Conservation (phyloP, 768 basidiomycete genomes). For the Tubosaeta sp. region DNA sequence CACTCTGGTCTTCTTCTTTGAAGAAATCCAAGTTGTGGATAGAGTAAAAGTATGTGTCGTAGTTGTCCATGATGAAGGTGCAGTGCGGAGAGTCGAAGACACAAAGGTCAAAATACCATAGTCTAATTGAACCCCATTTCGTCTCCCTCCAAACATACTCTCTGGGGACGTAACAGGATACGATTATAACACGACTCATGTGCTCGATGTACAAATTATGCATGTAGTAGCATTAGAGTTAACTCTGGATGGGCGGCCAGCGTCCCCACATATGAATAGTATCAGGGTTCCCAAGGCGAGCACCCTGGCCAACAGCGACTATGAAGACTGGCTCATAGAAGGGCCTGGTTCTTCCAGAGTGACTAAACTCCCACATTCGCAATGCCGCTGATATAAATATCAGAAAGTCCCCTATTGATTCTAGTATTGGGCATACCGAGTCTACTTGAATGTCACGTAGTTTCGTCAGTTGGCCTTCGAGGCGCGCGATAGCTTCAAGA, state of each 20-base stretch:
- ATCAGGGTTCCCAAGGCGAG: no score
- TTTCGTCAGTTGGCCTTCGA: slow-evolving; percentile 7
- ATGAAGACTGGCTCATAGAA: background rate
- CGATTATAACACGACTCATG: no score
- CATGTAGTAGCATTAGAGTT: no score
- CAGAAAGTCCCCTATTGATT: background rate
- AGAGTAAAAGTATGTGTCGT: slow-evolving; percentile 20
- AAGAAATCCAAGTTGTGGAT: slow-evolving; percentile 19
- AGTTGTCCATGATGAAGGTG: slow-evolving; percentile 17
- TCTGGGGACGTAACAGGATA: no score
- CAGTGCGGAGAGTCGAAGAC: slow-evolving; percentile 4
- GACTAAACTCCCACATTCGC: background rate
- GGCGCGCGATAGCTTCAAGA: slow-evolving; percentile 3
- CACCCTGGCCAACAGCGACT: no score
- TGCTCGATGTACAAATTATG: no score
- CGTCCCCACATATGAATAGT: no score
- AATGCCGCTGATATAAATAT: slow-evolving; percentile 5
- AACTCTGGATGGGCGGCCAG: no score
- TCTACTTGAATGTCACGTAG: background rate
- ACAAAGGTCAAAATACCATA: background rate
- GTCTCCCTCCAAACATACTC: no score
- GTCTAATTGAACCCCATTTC: no score
- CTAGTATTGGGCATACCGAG: background rate
- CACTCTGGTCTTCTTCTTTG: slow-evolving; percentile 10
- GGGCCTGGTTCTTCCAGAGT: background rate